Base-by-base conservation (phyloP, 177 flowering plant species). In the Tripterygium wilfordii region DNA sequence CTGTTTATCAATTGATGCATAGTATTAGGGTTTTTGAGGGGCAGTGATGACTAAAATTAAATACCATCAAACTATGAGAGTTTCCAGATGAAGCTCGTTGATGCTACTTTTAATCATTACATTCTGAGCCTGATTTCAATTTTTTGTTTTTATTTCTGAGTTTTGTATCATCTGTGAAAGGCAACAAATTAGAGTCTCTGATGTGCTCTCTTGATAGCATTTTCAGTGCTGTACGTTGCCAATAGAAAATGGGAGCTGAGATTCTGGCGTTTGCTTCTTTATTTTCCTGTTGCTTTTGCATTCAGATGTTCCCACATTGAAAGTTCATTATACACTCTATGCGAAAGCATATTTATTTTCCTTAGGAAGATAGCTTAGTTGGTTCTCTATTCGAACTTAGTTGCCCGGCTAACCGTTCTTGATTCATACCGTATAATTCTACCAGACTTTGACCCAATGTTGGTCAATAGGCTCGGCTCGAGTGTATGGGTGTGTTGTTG, bases 181-280 rank as follows among this genome's bases (percentile, higher is more conserved):
- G 77, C 77, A 71, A 71, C 54, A 64, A 64, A 51, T 71, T 71
- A 71, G 77, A 71, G 77, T 71, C 77, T 51, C 78, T 72, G 74
- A 48, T 26, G 31, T 59, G 55, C 74, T 51, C 16, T 8, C 9
- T 46, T 37, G 13, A 56, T 67, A 55, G 74, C 57, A 64, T 47
- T 23, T 49, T 23, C 64, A 72, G 78, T 54, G 78, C 78, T 40
- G 44, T 40, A 40, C 44, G 44, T 40, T 40, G 44, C 44, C 44
- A 17, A 40, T 4, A 40, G 20, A 20, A n/a, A 20, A 38, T 20
- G 44, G 26, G 44, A 12, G 26, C 44, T 40, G 26, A 20, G 25
- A 40, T 40, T 40, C 44, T 40, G 44, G 44, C 44, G 22, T 20
- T 40, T 21, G 10, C n/a, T 21, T 20, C 26, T 20, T 36, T n/a